phyloP scores from a whole-genome alignment of 148 eudicot species.

The Persicaria tinctoria region DNA sequence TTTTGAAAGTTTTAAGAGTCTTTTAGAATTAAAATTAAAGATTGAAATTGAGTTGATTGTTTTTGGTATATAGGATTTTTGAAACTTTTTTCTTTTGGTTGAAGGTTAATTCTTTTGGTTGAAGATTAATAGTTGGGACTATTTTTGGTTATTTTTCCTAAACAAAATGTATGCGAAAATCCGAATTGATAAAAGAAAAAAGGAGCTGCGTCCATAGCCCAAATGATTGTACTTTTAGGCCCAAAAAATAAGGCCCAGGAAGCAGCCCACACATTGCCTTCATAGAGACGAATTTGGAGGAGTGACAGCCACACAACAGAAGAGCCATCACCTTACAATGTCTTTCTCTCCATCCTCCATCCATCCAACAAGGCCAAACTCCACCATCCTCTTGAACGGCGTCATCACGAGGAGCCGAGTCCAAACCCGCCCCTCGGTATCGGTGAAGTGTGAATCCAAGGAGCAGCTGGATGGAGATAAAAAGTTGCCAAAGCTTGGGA shows the following conservation, averaged over 20 bases:
- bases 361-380: constrained; percentile 6
- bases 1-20: too few species aligned
- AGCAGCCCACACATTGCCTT: background rate
- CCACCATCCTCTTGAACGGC: background rate
- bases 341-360: background rate
- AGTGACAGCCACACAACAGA: constrained; percentile 9
- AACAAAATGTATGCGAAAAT: too few species aligned
- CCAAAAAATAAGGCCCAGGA: background rate
- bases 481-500: constrained; percentile 26
- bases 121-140: too few species aligned
- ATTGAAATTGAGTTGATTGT: too few species aligned
- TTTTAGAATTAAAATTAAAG: too few species aligned
- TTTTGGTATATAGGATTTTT: too few species aligned
- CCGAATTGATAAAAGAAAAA: too few species aligned
- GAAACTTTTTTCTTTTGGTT: too few species aligned
- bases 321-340: background rate
- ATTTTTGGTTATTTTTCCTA: too few species aligned
- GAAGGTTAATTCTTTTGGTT: too few species aligned
- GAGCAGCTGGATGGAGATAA: background rate
- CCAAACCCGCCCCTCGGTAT: background rate
- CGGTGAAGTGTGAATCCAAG: constrained; percentile 13
- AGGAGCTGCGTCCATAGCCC: too few species aligned
- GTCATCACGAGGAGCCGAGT: background rate
- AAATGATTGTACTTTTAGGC: background rate
- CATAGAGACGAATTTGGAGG: background rate